These are phyloP conservation scores for Pyrenophora graminea DNA, from an alignment of 2,329 filamentous ascomycete species.

Conservation along the genomic window DNA sequence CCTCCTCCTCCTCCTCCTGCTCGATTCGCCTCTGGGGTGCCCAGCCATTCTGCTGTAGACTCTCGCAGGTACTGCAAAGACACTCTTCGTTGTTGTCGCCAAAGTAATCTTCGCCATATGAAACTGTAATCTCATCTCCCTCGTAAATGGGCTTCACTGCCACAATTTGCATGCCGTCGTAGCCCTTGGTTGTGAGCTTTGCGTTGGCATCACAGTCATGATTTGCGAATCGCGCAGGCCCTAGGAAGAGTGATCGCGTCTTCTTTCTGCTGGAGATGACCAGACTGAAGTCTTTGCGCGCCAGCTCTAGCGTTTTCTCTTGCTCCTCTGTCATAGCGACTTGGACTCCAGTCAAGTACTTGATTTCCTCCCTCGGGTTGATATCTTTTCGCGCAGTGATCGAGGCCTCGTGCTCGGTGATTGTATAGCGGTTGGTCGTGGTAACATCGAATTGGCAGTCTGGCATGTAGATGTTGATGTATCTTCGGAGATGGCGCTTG, in stretches of 20 bases:
- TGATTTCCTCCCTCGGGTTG: conserved; percentile 80
- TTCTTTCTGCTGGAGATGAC: conserved; percentile 93
- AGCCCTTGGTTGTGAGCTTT: conserved; percentile 78
- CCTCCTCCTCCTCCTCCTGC: conserved; percentile 36
- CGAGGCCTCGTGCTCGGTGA: conserved; percentile 84
- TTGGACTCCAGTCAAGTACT: conserved; percentile 87
- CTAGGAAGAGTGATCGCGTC: conserved; percentile 87
- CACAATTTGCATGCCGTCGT: conserved; percentile 87
- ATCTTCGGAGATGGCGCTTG: conserved; percentile 80
- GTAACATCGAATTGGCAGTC: conserved; percentile 95
- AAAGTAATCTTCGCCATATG: conserved; percentile 95
- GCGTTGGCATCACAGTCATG: conserved; percentile 96
- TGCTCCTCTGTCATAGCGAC: conserved; percentile 92
- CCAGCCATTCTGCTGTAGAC: conserved; percentile 80
- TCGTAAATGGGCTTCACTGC: conserved; percentile 79
- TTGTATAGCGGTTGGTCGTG: conserved; percentile 92
- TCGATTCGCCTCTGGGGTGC: conserved; percentile 51
- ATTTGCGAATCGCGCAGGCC: conserved; percentile 93
- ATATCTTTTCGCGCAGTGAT: conserved; percentile 81
- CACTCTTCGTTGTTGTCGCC: conserved; percentile 94
- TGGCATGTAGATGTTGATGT: conserved; percentile 88
- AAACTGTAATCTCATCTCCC: conserved; percentile 95
- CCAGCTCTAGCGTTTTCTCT: conserved; percentile 75
- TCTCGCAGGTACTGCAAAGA: conserved; percentile 85
- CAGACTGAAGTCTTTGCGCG: conserved; percentile 93